Evolutionary conservation across 495 filamentous ascomycete genomes (phyloP).

Genomic region (Diplogelasinospora grovesii): DNA sequence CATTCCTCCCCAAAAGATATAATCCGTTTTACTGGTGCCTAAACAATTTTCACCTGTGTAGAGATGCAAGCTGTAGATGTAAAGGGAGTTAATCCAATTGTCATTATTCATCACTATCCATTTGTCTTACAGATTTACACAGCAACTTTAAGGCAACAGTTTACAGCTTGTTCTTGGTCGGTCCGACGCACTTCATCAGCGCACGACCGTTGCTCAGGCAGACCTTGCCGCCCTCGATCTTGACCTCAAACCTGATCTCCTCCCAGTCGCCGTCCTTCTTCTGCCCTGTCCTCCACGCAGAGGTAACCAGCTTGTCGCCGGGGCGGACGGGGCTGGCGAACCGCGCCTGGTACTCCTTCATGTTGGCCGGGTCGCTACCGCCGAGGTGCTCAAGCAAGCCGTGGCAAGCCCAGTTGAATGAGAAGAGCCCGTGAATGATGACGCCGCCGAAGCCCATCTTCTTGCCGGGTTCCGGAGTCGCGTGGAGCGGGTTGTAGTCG

Average conservation of each 20-base stretch:
- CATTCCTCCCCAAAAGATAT: background rate
- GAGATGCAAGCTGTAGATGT: too few species aligned
- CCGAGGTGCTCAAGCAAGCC: conserved; percentile 66
- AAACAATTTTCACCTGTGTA: too few species aligned
- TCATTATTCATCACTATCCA: too few species aligned
- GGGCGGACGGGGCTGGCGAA: conserved; percentile 80
- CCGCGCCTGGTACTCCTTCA: conserved; percentile 80
- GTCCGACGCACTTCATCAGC: conserved; percentile 57
- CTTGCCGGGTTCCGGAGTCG: conserved; percentile 70
- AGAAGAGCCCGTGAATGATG: conserved; percentile 84
- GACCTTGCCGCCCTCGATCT: conserved; percentile 65
- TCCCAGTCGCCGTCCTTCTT: conserved; percentile 66
- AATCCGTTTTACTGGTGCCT: background rate
- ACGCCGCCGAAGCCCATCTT: conserved; percentile 87
- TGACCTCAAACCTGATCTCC: conserved; percentile 72
- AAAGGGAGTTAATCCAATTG: too few species aligned
- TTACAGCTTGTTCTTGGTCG: conserved; percentile 60
- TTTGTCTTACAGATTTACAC: background rate
- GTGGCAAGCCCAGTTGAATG: conserved; percentile 76
- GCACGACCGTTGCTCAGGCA: conserved; percentile 79
- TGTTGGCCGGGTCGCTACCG: conserved; percentile 66
- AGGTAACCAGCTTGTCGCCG: conserved; percentile 61
- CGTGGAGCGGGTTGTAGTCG: conserved; percentile 88
- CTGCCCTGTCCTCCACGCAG: conserved; percentile 60
- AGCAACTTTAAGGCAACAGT: background rate